Conservation (phyloP, 306 rosid genomes). For the Inga leiocalycina region DNA sequence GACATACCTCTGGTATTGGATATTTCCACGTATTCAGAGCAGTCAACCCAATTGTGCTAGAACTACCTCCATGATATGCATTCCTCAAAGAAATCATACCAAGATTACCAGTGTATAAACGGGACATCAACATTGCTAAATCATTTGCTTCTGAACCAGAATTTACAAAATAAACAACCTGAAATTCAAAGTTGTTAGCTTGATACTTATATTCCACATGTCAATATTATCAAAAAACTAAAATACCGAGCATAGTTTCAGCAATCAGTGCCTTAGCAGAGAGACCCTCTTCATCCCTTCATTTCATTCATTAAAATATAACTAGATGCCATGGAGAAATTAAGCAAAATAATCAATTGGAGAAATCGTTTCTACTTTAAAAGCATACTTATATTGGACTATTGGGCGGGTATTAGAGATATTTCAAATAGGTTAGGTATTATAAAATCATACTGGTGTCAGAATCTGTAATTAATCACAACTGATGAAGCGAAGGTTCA, state of each 20-base stretch:
- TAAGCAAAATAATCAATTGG: slow-evolving; percentile 5
- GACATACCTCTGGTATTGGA: slow-evolving; percentile 85
- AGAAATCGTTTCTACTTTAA: slow-evolving; percentile 1
- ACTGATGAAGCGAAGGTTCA: neutral
- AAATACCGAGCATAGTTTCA: neutral
- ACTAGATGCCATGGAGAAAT: neutral
- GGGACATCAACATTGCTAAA: slow-evolving; percentile 93
- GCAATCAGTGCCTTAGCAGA: slow-evolving; percentile 13
- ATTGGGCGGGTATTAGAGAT: neutral
- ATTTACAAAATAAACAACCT: slow-evolving; percentile 94
- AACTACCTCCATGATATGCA: slow-evolving; percentile 94
- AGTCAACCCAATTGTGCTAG: slow-evolving; percentile 74
- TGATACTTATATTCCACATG: slow-evolving; percentile 18
- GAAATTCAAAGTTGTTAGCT: slow-evolving; percentile 32
- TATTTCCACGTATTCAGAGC: slow-evolving; percentile 91
- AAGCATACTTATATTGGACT: neutral
- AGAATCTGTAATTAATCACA: neutral
- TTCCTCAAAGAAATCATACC: slow-evolving; percentile 91
- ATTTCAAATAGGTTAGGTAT: neutral
- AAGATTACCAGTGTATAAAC: slow-evolving; percentile 75
- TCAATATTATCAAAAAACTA: slow-evolving; percentile 21
- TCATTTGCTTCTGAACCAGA: slow-evolving; percentile 96
- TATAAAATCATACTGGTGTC: neutral
- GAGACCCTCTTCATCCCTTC: neutral
- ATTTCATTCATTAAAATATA: neutral